phyloP scores from a whole-genome alignment of 495 filamentous ascomycete genomes.

The Penicillium robsamsonii region DNA sequence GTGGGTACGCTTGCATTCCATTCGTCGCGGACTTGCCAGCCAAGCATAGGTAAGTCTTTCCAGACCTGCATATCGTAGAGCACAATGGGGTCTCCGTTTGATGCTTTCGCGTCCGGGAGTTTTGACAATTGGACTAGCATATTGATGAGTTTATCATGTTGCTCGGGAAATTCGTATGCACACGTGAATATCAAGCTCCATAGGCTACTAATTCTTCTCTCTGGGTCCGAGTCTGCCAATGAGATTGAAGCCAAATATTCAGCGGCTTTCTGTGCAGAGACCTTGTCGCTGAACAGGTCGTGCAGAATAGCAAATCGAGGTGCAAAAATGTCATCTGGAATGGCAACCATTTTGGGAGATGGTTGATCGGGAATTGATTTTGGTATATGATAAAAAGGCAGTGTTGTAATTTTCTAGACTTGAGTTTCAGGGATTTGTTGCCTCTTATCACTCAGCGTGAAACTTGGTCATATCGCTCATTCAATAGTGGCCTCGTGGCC shows the following conservation, averaged over 20 bases:
- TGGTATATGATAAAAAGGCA: not conserved
- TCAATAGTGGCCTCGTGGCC: constrained; percentile 3
- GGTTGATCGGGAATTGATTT: not conserved
- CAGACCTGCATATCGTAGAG: constrained; percentile 13
- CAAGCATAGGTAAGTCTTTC: constrained; percentile 17
- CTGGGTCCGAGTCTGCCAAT: not conserved
- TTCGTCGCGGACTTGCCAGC: constrained; percentile 14
- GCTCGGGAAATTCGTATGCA: not conserved
- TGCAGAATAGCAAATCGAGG: not conserved
- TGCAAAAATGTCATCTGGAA: constrained; percentile 1
- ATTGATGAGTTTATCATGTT: not conserved
- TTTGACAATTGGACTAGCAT: not conserved
- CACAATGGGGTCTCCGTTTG: not conserved
- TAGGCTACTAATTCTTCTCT: not conserved
- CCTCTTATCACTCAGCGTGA: not conserved
- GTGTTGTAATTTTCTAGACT: not conserved
- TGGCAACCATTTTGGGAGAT: not conserved
- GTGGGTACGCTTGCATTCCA: constrained; percentile 13
- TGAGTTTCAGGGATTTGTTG: not conserved
- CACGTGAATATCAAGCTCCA: constrained; percentile 3
- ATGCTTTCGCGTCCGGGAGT: not conserved
- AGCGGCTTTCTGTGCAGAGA: constrained; percentile 4
- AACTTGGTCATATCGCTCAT: not conserved
- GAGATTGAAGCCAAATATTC: not conserved
- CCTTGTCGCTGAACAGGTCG: not conserved